Base-by-base conservation (phyloP, 305 asterid species). In the Andrographis paniculata region DNA sequence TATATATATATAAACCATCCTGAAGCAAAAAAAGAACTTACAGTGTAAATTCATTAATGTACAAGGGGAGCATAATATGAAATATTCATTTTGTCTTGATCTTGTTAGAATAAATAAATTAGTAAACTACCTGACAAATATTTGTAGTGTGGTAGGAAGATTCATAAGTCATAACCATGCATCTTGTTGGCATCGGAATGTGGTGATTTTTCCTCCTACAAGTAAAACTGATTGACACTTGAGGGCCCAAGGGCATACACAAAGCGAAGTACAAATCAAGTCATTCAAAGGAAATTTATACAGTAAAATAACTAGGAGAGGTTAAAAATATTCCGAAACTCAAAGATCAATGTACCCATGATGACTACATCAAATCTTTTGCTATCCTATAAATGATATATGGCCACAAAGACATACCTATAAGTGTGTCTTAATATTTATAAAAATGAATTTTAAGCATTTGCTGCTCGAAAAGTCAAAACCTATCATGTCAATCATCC, bases 101-200 rank as follows among this genome's bases (percentile, higher is more conserved):
- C 39, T 39, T 8, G 6, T 0, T 20, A 37, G n/a, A 46, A 20
- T n/a, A 50, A 35, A 51, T 49, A n/a, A 38, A 22, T 42, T 17
- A 20, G 5, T 30, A 42, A 51, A n/a, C n/a, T n/a, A 73, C 84
- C 82, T 65, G 79, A 50, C 42, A 55, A 31, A 35, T 42, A 48
- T 65, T 74, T 62, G 60, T 71, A 4, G n/a, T n/a, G n/a, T n/a
- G n/a, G 45, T 56, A 24, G 48, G 64, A 61, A 13, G 73, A 17
- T 55, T 69, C 66, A 39, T 55, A 67, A 64, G 36, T 49, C 65
- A 42, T 49, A 63, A 42, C 57, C 60, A 14, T 50, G 37, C 12
- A 55, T 43, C 53, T 60, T 6, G 10, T 10, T 27, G 33, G 0
- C 6, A 27, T 27, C 33, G 6, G 33, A 27, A 27, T 27, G 9